Evolutionary conservation across 1,139 yeast species (phyloP).

Genomic region (Cylindricascospora bacillispora): DNA sequence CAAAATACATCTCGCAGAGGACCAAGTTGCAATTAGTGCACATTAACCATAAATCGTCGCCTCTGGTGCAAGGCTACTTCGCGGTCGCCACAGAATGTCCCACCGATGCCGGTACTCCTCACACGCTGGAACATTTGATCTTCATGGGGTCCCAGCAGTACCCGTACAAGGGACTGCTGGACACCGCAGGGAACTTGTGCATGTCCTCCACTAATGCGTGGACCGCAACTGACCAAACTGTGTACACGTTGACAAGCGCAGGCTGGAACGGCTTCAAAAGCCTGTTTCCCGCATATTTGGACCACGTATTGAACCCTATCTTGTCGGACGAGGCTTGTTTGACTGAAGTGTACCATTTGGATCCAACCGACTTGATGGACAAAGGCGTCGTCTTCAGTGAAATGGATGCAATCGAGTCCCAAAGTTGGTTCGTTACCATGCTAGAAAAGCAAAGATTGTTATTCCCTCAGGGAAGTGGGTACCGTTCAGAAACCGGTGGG

Average conservation of each 20-base stretch:
- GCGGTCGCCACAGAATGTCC: slow-evolving; percentile 89
- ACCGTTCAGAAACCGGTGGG: slow-evolving; percentile 93
- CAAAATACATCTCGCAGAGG: slow-evolving; percentile 29
- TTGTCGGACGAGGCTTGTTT: slow-evolving; percentile 80
- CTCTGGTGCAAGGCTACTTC: slow-evolving; percentile 84
- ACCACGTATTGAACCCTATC: slow-evolving; percentile 76
- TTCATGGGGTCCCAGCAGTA: slow-evolving; percentile 88
- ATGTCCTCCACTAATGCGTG: slow-evolving; percentile 91
- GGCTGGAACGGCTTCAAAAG: slow-evolving; percentile 93
- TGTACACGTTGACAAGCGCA: slow-evolving; percentile 79
- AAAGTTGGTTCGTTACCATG: slow-evolving; percentile 61
- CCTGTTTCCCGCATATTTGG: slow-evolving; percentile 78
- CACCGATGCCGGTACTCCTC: slow-evolving; percentile 88
- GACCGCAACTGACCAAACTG: slow-evolving; percentile 95
- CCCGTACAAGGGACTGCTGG: slow-evolving; percentile 87
- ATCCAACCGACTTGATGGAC: slow-evolving; percentile 70
- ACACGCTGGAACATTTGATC: slow-evolving; percentile 85
- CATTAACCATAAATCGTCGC: slow-evolving; percentile 63
- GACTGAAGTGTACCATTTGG: slow-evolving; percentile 92
- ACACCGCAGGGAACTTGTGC: slow-evolving; percentile 72
- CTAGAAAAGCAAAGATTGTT: slow-evolving; percentile 50
- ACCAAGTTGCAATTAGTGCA: slow-evolving; percentile 77
- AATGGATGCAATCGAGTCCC: slow-evolving; percentile 88
- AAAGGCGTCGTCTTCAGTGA: slow-evolving; percentile 96
- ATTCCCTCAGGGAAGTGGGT: slow-evolving; percentile 56